Base-by-base conservation (phyloP, 192 early-diverging fungal genomes). In the Chytriomyces confervae region DNA sequence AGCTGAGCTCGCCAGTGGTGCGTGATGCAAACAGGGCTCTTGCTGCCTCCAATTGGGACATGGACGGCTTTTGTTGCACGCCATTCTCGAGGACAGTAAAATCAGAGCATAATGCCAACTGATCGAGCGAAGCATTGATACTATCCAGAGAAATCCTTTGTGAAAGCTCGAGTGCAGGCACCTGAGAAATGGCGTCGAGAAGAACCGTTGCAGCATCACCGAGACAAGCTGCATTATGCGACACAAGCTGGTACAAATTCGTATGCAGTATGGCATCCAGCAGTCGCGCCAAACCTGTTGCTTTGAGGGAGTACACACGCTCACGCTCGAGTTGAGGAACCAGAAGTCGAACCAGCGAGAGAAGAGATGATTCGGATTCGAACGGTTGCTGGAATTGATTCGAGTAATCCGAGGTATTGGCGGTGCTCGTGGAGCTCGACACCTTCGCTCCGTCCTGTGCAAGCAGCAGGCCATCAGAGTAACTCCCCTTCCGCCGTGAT, bases 311-410 rank as follows among this genome's bases (percentile, higher is more conserved):
- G 50, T 29, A 74, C 10, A 74, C 72, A 7, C 72, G 72, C 44
- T 74, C 72, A 49, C 72, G 72, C 44, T 74, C 72, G 16, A 74
- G 61, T 16, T 36, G n/a, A 36, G 72, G 72, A 11, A 61, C 72
- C 10, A 74, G 24, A 13, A 74, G 60, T 1, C 72, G 72, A n/a
- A 46, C 61, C 7, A 63, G 23, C 27, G 72, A 13, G 23, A 71
- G 53, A 20, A 57, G 53, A 3, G 2, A 36, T 36, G 36, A 36
- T 1, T 36, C 36, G 36, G 36, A 36, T 36, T 36, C 36, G 4
- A 36, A 36, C 36, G 36, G 36, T 3, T 36, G 36, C 36, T 36
- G 36, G 36, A 36, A 36, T 36, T 36, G 3, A 36, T 36, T 36
- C 36, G 36, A 36, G 36, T 3, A 36, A 36, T 4, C 36, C 36